Conservation (phyloP, 2,329 filamentous ascomycete genomes). For the Exserohilum rostratum region DNA sequence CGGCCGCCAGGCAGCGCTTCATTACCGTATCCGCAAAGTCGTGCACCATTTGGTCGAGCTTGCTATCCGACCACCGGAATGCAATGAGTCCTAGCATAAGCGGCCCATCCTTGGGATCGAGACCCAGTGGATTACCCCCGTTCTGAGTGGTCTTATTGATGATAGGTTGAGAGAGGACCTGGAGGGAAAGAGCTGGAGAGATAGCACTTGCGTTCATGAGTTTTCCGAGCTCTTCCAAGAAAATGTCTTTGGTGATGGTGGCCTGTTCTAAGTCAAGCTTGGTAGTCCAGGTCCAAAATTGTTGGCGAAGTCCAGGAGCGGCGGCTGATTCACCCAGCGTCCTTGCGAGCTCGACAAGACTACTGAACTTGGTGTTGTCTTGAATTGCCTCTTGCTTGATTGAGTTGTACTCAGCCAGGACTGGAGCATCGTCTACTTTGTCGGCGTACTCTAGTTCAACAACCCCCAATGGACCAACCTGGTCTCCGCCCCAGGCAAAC, state of each 20-base stretch:
- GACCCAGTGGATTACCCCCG: slow-evolving; percentile 42
- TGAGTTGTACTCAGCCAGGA: slow-evolving; percentile 35
- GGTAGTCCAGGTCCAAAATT: slow-evolving; percentile 37
- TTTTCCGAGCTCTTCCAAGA: slow-evolving; percentile 27
- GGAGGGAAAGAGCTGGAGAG: slow-evolving; percentile 29
- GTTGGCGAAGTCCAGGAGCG: slow-evolving; percentile 26
- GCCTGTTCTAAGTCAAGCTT: slow-evolving; percentile 32
- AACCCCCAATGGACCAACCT: slow-evolving; percentile 17
- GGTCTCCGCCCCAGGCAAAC: slow-evolving; percentile 22
- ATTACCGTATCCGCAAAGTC: slow-evolving; percentile 24
- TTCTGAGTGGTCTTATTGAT: slow-evolving; percentile 27
- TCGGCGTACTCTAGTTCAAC: slow-evolving; percentile 34
- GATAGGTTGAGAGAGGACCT: slow-evolving; percentile 33
- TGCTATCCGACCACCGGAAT: slow-evolving; percentile 26
- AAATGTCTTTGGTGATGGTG: slow-evolving; percentile 29
- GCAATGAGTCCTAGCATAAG: slow-evolving; percentile 24
- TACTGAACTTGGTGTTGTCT: slow-evolving; percentile 26
- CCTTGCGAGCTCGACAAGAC: slow-evolving; percentile 26
- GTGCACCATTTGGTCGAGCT: slow-evolving; percentile 34
- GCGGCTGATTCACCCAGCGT: neutral
- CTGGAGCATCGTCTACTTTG: slow-evolving; percentile 28
- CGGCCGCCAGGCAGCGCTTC: slow-evolving; percentile 13
- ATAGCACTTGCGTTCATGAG: slow-evolving; percentile 26
- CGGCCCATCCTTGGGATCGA: slow-evolving; percentile 27
- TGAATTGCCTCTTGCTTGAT: slow-evolving; percentile 19